Evolutionary conservation across 2,329 filamentous ascomycete species (phyloP).

Genomic region (Xylariaceae sp.): DNA sequence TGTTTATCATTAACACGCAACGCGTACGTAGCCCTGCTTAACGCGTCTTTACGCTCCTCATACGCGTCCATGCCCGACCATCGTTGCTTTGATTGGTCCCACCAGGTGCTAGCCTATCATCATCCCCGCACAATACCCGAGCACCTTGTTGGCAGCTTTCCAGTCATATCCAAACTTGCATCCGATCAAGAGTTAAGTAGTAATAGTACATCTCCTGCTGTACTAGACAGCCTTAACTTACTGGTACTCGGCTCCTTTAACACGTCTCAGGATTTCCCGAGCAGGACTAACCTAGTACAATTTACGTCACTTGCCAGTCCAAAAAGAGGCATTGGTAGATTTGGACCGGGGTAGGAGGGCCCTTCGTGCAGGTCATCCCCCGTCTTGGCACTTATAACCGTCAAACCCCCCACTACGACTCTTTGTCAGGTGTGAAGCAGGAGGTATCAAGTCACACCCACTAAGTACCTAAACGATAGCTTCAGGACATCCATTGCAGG

Average conservation of each 20-base stretch:
- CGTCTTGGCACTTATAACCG: slow-evolving; percentile 4
- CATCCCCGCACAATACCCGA: slow-evolving; percentile 19
- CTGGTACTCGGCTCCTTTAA: not conserved
- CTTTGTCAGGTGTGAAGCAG: too few relatives aligned
- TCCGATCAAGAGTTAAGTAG: too few relatives aligned
- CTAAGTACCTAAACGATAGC: too few relatives aligned
- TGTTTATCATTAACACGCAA: not conserved
- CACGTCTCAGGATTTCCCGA: slow-evolving; percentile 3
- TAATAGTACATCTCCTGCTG: slow-evolving; percentile 6
- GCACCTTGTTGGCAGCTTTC: not conserved
- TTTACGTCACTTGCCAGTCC: too few relatives aligned
- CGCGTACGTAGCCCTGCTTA: slow-evolving; percentile 3
- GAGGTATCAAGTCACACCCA: too few relatives aligned
- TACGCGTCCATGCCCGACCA: slow-evolving; percentile 19
- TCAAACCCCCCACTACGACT: slow-evolving; percentile 8
- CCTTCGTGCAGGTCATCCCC: slow-evolving; percentile 4
- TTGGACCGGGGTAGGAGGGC: too few relatives aligned
- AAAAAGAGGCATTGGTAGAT: too few relatives aligned
- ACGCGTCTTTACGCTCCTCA: slow-evolving; percentile 14
- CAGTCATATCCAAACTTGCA: too few relatives aligned
- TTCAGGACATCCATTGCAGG: slow-evolving; percentile 13
- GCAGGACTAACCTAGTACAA: too few relatives aligned
- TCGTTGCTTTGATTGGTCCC: slow-evolving; percentile 19
- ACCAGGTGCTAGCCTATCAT: slow-evolving; percentile 18
- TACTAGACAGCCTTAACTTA: slow-evolving; percentile 5